phyloP scores from a whole-genome alignment of 1,284 basidiomycete genomes.

The Tylopilus sp. region DNA sequence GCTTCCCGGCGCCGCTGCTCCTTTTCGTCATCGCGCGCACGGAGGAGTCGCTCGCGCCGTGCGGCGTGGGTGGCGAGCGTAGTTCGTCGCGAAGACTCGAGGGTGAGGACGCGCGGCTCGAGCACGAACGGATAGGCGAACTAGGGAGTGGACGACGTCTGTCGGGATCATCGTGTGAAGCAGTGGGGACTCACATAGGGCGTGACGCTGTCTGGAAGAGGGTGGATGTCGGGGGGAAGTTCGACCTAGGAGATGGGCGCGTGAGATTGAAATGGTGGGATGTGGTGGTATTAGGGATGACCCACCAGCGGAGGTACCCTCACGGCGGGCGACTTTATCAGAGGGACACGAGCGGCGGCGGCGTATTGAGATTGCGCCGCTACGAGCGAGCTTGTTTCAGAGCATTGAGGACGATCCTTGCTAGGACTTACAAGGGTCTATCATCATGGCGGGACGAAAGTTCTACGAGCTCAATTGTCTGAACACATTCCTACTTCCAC shows the following conservation, averaged over 20 bases:
- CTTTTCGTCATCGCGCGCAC: conserved; percentile 71
- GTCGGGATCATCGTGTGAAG: background rate
- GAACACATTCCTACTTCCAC: conserved; percentile 85
- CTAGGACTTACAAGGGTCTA: conserved; percentile 23
- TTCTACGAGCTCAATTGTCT: conserved; percentile 36
- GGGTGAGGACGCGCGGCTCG: conserved; percentile 75
- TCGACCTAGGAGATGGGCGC: conserved; percentile 52
- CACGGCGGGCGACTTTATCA: conserved; percentile 90
- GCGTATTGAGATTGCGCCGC: conserved; percentile 58
- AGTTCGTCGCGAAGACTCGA: conserved; percentile 65
- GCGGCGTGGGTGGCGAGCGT: conserved; percentile 64
- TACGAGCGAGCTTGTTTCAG: conserved; percentile 1
- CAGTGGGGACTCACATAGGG: conserved; percentile 64
- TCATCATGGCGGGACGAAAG: conserved; percentile 18
- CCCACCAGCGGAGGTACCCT: conserved; percentile 77
- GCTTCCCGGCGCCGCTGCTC: conserved; percentile 74
- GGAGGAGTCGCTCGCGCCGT: conserved; percentile 67
- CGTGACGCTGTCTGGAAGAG: conserved; percentile 82
- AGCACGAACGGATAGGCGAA: conserved; percentile 93
- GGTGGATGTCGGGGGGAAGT: conserved; percentile 86
- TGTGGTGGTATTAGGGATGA: conserved; percentile 1
- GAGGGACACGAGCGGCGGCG: conserved; percentile 67
- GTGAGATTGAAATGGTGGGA: background rate
- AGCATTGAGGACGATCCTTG: background rate
- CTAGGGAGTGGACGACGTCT: conserved; percentile 39